phyloP scores from a whole-genome alignment of 2,329 filamentous ascomycete species.

The Epicoccum nigrum region DNA sequence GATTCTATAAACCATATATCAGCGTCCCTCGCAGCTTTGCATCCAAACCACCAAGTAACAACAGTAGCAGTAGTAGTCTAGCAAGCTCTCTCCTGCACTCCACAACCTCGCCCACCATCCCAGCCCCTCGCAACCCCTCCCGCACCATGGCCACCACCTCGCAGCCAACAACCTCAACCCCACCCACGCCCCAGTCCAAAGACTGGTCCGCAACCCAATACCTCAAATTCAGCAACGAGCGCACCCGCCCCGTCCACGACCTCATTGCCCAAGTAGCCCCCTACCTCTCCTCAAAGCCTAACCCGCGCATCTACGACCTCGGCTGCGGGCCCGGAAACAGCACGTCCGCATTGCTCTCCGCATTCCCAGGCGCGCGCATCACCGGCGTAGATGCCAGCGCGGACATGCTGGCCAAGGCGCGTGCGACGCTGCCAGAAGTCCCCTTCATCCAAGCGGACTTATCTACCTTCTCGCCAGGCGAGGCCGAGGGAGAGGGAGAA shows the following conservation, averaged over 20 bases:
- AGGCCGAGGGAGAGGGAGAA: too few species aligned
- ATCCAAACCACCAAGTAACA: too few species aligned
- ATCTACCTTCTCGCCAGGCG: slow-evolving; percentile 46
- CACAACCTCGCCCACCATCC: background rate
- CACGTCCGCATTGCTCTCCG: slow-evolving; percentile 55
- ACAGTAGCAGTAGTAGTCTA: too few species aligned
- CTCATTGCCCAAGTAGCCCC: slow-evolving; percentile 58
- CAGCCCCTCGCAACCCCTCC: background rate
- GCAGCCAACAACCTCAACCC: too few species aligned
- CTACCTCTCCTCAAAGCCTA: slow-evolving; percentile 16
- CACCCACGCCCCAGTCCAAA: slow-evolving; percentile 21
- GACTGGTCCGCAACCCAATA: slow-evolving; percentile 66
- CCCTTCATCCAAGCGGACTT: slow-evolving; percentile 58
- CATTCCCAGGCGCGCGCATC: slow-evolving; percentile 57
- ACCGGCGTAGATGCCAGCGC: slow-evolving; percentile 62
- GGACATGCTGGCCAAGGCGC: slow-evolving; percentile 61
- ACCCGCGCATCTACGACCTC: slow-evolving; percentile 60
- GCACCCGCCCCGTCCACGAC: slow-evolving; percentile 61
- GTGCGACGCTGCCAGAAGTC: slow-evolving; percentile 46
- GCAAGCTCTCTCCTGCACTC: too few species aligned
- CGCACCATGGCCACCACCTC: slow-evolving; percentile 5
- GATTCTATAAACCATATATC: background rate
- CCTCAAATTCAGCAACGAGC: slow-evolving; percentile 60
- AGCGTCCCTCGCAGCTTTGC: background rate
- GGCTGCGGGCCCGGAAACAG: slow-evolving; percentile 68